phyloP scores from a whole-genome alignment of 2,329 filamentous ascomycete genomes.

The Fusarium ambrosium region DNA sequence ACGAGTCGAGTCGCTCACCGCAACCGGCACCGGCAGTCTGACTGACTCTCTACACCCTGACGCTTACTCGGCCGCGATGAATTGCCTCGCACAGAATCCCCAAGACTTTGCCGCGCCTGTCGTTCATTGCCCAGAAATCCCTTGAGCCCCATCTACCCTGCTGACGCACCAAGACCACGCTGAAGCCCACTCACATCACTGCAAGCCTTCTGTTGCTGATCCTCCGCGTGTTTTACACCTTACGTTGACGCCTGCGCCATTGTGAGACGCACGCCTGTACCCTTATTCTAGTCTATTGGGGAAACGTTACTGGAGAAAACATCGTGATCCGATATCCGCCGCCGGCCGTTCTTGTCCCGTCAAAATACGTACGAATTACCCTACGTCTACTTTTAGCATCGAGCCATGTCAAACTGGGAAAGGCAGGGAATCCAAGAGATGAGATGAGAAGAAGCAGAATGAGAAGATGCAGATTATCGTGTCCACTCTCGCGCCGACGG shows the following conservation, averaged over 20 bases:
- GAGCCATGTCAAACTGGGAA: slow-evolving; percentile 7
- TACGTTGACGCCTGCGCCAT: slow-evolving; percentile 3
- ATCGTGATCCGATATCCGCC: slow-evolving; percentile 23
- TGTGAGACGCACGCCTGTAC: slow-evolving; percentile 4
- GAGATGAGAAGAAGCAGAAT: slow-evolving; percentile 13
- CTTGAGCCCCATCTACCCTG: slow-evolving; percentile 1
- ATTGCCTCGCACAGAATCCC: slow-evolving; percentile 13
- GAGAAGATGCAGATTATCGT: slow-evolving; percentile 26
- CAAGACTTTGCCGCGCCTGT: slow-evolving; percentile 31
- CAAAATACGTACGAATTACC: slow-evolving; percentile 16
- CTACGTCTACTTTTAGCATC: slow-evolving; percentile 18
- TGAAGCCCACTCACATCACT: slow-evolving; percentile 20
- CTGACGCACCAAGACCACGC: slow-evolving; percentile 23
- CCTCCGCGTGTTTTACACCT: slow-evolving; percentile 5
- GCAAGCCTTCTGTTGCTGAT: slow-evolving; percentile 15
- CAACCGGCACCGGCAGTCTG: slow-evolving; percentile 10
- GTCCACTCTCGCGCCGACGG: slow-evolving; percentile 41
- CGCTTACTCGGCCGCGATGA: background rate
- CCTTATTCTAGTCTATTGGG: background rate
- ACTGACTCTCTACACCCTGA: slow-evolving; percentile 13
- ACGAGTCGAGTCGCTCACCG: slow-evolving; percentile 32
- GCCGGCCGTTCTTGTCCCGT: slow-evolving; percentile 11
- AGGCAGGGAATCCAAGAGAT: slow-evolving; percentile 4
- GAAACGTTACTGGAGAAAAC: background rate
- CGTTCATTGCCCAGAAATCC: slow-evolving; percentile 20